Evolutionary conservation across 768 basidiomycete species (phyloP), one percentile per base, ranked within the genome.

Genomic region (Chiua virens): DNA sequence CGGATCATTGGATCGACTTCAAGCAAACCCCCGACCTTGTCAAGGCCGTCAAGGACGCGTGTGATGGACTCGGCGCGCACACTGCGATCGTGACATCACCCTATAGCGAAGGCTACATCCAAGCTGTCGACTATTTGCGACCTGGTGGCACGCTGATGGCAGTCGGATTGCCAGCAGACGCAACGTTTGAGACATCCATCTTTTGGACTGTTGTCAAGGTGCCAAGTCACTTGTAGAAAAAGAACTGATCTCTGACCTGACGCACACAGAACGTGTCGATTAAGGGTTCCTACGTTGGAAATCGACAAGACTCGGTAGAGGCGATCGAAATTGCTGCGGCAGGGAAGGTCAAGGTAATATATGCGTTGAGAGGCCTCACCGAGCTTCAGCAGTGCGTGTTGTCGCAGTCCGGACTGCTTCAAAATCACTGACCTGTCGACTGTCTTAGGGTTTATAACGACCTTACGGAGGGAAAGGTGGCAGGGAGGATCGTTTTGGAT

Each of bases 291-390:
- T 78, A 76, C 48, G 73, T 78, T 14, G 83, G 89, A 1, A 92
- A 91, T 68, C 81, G 88, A 35, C 90, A 92, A 67, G 93, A 95
- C 62, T 83, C 91, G 3, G 67, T 79, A 10, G 92, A 96, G 67
- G 88, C 93, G 0, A 71, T 95, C 39, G 79, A 82, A 3, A 84
- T 94, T 42, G 92, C 90, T 1, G 78, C 84, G 0, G 63, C 73
- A 30, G 89, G 89, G 14, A 79, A 80, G 46, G 86, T 92, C 47
- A 86, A 82, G 64, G 82, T 82, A 51, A 74, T 74, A 57, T 86
- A 74, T 56, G 65, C 56, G 37, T 43, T 71, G 43, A 77, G 72
- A 64, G 73, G 72, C 0, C 70, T 91, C 32, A 59, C 69, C 0
- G 78, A 82, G 4, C 76, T 90, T 38, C 66, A 74, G 32, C 67